Evolutionary conservation across 2,329 filamentous ascomycete species (phyloP), one percentile per base, ranked within the genome.

Genomic region (Fusarium phyllophilum): DNA sequence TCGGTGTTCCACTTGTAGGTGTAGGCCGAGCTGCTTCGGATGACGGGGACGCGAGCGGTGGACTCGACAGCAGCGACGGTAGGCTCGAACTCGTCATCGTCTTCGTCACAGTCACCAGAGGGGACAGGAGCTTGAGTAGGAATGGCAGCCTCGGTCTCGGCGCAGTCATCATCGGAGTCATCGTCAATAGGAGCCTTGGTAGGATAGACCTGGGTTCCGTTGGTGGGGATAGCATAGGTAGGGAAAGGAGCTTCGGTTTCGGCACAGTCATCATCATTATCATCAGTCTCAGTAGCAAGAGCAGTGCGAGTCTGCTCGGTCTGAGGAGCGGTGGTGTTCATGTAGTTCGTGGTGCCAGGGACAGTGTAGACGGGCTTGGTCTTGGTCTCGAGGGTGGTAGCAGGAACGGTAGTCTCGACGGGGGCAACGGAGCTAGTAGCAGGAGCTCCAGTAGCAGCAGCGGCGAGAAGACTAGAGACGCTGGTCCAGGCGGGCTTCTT

Each of bases 401-500:
- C 60, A 7, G 62, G 51, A 18, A 70, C 48, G 7, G 69, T 62
- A 20, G 70, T 63, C 46, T 56, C 63, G 31, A 20, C 60, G 8
- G 64, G 55, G 3, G 64, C 72, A 29, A 60, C 54, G 2, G 48
- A 62, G 36, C 60, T 60, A 12, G 70, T 52, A 5, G 55, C 34
- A 3, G 49, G 60, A 6, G 52, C 33, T 12, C 55, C 56, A 6
- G 69, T 79, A 6, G 73, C 77, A 9, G 78, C 79, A 3, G 78
- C 80, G 36, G 81, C 80, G 14, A 84, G 77, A 15, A 81, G 70
- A 48, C 78, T 79, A 20, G 79, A 80, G 22, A 85, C 81, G 29
- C 80, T 81, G 24, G 77, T 80, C 75, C 84, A 85, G 1, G 84
- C 83, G 2, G 81, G 79, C 78, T 85, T 85, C 78, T 81, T 82